Base-by-base conservation (phyloP, 352 stramenopile genomes). In the Phytophthora pinifolia region DNA sequence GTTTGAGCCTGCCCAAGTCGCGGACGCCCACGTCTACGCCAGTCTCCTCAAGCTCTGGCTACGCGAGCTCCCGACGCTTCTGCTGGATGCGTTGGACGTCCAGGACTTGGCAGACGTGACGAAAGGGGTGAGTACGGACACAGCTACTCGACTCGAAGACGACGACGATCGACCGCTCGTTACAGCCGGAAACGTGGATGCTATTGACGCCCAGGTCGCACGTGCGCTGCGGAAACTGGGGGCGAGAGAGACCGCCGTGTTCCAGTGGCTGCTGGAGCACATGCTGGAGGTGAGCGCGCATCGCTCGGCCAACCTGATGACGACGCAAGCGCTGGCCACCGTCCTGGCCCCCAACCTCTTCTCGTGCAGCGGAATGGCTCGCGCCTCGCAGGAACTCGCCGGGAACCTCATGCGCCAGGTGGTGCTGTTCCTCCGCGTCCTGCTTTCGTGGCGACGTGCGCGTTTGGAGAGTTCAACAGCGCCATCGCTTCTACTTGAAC, bases 181-280 rank as follows among this genome's bases (percentile, higher is more conserved):
- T 17, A 59, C 43, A n/a, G 31, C 63, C 12, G 53, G 33, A 25
- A 65, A 70, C 36, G 29, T 44, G 37, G 47, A 59, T 36, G 9
- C 37, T 2, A 46, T 65, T 2, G 61, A 65, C 29, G 34, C 13
- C 15, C 43, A 71, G 38, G 42, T 70, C 41, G 35, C 20, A 1
- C 34, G 9, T n/a, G 41, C 64, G 25, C 46, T 81, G 20, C 35
- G 14, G 17, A 71, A 74, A 31, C 44, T 87, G 3, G 50, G 61
- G 0, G 1, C n/a, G 0, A 51, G 62, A 13, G 67, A 84, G 37
- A 55, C 64, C 17, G 60, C 54, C 1, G 67, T 89, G 9, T 52
- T 89, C 9, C 65, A 83, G 9, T 87, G 79, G 79, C 65, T 89
- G n/a, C 63, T 86, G 3, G 76, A 87, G 51, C 79, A 89, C 62